Percentiles rank a stretch among this genome's conserved stretches.
phyloP scores from a whole-genome alignment of 345 rosid genomes.

The Corchorus olitorius region DNA sequence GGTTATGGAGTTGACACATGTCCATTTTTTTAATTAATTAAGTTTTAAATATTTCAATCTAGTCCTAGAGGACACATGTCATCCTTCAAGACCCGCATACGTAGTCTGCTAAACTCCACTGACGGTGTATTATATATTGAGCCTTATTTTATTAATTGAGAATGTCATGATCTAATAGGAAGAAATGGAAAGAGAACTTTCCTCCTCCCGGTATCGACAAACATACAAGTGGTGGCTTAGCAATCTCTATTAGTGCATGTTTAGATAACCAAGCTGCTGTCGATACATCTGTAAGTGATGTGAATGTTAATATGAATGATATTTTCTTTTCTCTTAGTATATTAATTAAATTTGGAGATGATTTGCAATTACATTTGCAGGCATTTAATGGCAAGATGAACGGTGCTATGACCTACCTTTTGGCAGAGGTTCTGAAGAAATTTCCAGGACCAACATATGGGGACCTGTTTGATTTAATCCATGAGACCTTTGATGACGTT shows the following conservation, averaged over 20 bases:
- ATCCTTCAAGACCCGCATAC: too few species aligned
- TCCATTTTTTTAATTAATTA: too few species aligned
- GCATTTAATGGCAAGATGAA: constrained; percentile 40
- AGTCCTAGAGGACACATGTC: too few species aligned
- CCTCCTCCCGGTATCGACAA: constrained; percentile 45
- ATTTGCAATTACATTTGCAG: constrained; percentile 23
- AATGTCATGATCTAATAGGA: constrained; percentile 16
- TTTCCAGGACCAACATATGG: constrained; percentile 35
- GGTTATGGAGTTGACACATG: too few species aligned
- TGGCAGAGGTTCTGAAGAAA: constrained; percentile 27
- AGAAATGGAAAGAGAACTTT: constrained; percentile 31
- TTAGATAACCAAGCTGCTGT: constrained; percentile 44
- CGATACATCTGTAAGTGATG: constrained; percentile 45
- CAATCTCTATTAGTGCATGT: constrained; percentile 57
- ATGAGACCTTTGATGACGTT: constrained; percentile 31
- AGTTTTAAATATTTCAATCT: too few species aligned
- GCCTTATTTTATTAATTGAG: background rate
- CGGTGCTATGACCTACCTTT: constrained; percentile 48
- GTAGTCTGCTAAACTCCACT: too few species aligned
- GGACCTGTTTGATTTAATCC: constrained; percentile 30
- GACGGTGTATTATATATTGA: too few species aligned
- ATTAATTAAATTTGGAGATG: too few species aligned
- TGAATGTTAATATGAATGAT: too few species aligned
- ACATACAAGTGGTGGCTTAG: constrained; percentile 55
- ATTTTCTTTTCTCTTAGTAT: too few species aligned